A percentile compares a stretch with the other conserved stretches of the same genome.
Conservation (phyloP, 768 basidiomycete species). For the Lactifluus piperatus region DNA sequence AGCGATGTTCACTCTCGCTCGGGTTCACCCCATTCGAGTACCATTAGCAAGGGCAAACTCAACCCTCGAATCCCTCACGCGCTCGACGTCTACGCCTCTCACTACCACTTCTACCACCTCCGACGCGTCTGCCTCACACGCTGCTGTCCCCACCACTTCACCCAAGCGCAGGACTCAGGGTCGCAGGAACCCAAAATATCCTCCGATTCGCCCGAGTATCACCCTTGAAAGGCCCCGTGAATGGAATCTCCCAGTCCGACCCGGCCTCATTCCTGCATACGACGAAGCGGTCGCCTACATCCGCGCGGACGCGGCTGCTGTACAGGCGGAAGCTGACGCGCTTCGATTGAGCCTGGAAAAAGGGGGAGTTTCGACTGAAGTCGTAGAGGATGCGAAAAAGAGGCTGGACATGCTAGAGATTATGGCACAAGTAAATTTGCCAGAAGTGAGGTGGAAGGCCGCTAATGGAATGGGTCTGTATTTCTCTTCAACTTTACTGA, state of each 20-base stretch:
- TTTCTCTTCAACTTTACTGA: not conserved
- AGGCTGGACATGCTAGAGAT: constrained; percentile 53
- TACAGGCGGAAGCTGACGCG: constrained; percentile 38
- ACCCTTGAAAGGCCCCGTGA: constrained; percentile 42
- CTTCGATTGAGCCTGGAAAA: constrained; percentile 26
- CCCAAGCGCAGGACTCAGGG: not conserved
- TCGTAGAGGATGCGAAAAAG: constrained; percentile 31
- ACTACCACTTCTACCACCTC: not conserved
- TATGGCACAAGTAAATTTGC: constrained; percentile 79
- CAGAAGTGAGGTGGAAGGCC: constrained; percentile 70
- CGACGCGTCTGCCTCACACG: not conserved
- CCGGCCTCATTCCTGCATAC: constrained; percentile 65
- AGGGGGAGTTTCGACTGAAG: constrained; percentile 8
- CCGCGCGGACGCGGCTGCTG: constrained; percentile 43
- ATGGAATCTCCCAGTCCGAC: constrained; percentile 57
- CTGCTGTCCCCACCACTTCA: not conserved
- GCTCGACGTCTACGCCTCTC: not conserved
- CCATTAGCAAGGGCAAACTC: constrained; percentile 16
- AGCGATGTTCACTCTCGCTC: constrained; percentile 13
- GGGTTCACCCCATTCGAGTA: constrained; percentile 4
- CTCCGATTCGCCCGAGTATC: constrained; percentile 41
- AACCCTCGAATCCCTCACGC: constrained; percentile 1
- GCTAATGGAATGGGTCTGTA: constrained; percentile 67
- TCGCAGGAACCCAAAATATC: constrained; percentile 14
- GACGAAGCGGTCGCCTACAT: constrained; percentile 78